Conservation (phyloP, 2,329 filamentous ascomycete genomes). For the Ascochyta clinopodiicola region DNA sequence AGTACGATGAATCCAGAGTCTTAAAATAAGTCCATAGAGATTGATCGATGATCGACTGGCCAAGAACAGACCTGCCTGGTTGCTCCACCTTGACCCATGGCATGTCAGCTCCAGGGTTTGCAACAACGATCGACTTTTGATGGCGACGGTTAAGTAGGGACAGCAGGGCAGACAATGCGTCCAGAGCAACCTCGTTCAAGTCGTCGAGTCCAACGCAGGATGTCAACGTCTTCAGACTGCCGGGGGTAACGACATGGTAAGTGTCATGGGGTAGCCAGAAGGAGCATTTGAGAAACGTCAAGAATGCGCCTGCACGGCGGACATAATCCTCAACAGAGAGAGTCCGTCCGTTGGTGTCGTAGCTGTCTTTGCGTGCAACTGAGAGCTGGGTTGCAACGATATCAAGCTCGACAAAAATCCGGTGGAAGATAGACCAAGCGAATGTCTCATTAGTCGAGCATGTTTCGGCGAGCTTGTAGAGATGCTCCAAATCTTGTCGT, state of each 20-base stretch:
- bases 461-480: constrained; percentile 36
- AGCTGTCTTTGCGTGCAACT: neutral
- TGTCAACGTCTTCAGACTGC: constrained; percentile 25
- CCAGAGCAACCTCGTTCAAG: constrained; percentile 32
- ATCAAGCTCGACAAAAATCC: constrained; percentile 6
- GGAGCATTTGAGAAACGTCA: constrained; percentile 40
- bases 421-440: constrained; percentile 20
- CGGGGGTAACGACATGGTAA: constrained; percentile 28
- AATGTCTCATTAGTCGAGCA: constrained; percentile 28
- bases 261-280: constrained; percentile 36
- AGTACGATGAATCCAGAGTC: constrained; percentile 26
- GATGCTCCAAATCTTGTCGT: constrained; percentile 19
- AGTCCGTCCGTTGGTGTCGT: neutral
- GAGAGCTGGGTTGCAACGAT: constrained; percentile 6
- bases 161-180: constrained; percentile 38
- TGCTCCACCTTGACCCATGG: constrained; percentile 11
- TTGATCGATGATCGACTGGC: constrained; percentile 21
- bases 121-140: constrained; percentile 14
- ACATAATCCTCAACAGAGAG: constrained; percentile 11
- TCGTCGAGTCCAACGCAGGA: constrained; percentile 27
- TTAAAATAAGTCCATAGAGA: constrained; percentile 34
- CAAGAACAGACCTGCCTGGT: constrained; percentile 3
- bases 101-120: neutral
- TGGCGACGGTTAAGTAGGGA: constrained; percentile 16
- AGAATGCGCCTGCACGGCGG: constrained; percentile 21